These are phyloP conservation scores for Schizopora paradoxa DNA, from an alignment of 1,284 basidiomycete genomes.

Conservation along the genomic window DNA sequence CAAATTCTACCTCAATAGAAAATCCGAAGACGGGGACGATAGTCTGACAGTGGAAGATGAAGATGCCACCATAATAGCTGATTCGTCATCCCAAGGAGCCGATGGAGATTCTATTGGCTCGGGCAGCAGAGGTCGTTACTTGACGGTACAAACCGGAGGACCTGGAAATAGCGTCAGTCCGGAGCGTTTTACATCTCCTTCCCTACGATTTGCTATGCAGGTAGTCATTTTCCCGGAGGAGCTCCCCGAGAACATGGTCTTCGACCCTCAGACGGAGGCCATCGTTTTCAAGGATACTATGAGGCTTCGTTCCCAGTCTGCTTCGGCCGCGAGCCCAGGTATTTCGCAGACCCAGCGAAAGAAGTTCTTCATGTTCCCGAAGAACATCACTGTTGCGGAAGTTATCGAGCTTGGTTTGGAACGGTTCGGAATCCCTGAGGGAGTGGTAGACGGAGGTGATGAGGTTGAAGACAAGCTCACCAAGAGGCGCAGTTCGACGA, in stretches of 20 bases:
- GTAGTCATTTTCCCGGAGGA: slow-evolving; percentile 84
- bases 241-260: slow-evolving; percentile 88
- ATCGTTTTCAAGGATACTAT: slow-evolving; percentile 78
- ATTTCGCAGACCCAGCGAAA: slow-evolving; percentile 57
- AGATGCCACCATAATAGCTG: slow-evolving; percentile 44
- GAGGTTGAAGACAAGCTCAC: slow-evolving; percentile 90
- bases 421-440: slow-evolving; percentile 89
- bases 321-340: slow-evolving; percentile 40
- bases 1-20: slow-evolving; percentile 88
- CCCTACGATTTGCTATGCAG: slow-evolving; percentile 80
- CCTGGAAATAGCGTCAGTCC: slow-evolving; percentile 45
- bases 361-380: slow-evolving; percentile 83
- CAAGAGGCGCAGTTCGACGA: slow-evolving; percentile 70
- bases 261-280: slow-evolving; percentile 87
- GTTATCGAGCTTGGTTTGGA: slow-evolving; percentile 91
- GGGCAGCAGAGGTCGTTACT: slow-evolving; percentile 1
- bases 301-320: slow-evolving; percentile 43
- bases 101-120: slow-evolving; percentile 16
- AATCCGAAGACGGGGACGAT: slow-evolving; percentile 33
- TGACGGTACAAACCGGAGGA: slow-evolving; percentile 13
- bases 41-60: slow-evolving; percentile 26
- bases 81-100: slow-evolving; percentile 30
- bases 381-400: slow-evolving; percentile 93
- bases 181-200: slow-evolving; percentile 75
- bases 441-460: slow-evolving; percentile 96